Conservation (phyloP, 495 filamentous ascomycete genomes). For the Penicillium waksmanii region DNA sequence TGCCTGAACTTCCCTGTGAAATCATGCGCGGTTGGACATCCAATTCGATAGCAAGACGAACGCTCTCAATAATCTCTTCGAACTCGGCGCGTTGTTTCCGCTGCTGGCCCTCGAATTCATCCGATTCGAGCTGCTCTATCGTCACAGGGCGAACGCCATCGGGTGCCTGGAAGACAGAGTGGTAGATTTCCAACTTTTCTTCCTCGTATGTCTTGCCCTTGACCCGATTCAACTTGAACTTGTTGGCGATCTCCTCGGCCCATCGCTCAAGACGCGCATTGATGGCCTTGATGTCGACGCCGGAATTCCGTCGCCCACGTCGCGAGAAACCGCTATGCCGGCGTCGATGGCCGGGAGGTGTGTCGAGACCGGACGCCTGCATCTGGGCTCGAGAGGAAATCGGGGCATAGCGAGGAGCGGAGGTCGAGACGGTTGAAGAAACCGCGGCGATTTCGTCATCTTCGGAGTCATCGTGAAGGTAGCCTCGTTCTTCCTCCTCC, state of each 20-base stretch:
- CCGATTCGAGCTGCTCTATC: slow-evolving; percentile 69
- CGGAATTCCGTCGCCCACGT: slow-evolving; percentile 75
- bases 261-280: slow-evolving; percentile 94
- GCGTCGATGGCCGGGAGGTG: slow-evolving; percentile 46
- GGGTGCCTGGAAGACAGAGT: slow-evolving; percentile 93
- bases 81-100: slow-evolving; percentile 79
- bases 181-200: slow-evolving; percentile 91
- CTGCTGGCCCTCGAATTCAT: slow-evolving; percentile 53
- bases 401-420: slow-evolving; percentile 71
- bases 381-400: slow-evolving; percentile 57
- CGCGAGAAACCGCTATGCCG: slow-evolving; percentile 52
- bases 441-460: slow-evolving; percentile 60
- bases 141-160: slow-evolving; percentile 79
- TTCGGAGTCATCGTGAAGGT: slow-evolving; percentile 71
- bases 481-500: slow-evolving; percentile 71
- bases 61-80: slow-evolving; percentile 87
- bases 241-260: slow-evolving; percentile 97
- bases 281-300: slow-evolving; percentile 97
- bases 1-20: slow-evolving; percentile 93
- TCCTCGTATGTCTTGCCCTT: slow-evolving; percentile 79
- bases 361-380: slow-evolving; percentile 45
- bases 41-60: slow-evolving; percentile 84
- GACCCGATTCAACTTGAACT: slow-evolving; percentile 85
- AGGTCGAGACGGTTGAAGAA: slow-evolving; percentile 61
- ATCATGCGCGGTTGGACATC: slow-evolving; percentile 95